These are phyloP conservation scores for Suhomyces tanzawaensis DNA, from an alignment of 805 yeast genomes.

Conservation along the genomic window DNA sequence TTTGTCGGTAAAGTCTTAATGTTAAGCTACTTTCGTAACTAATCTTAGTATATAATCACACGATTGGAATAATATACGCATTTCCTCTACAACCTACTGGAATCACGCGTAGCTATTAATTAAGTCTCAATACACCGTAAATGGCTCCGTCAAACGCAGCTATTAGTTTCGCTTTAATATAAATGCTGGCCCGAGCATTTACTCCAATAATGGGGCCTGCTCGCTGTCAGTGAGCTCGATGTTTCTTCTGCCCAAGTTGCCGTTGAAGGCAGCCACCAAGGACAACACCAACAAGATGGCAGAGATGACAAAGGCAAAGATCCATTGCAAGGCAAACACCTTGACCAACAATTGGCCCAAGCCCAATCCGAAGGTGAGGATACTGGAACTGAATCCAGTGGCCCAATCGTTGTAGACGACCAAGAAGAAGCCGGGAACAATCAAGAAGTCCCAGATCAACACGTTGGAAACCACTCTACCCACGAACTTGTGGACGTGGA, in stretches of 20 bases:
- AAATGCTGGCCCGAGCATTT: no score
- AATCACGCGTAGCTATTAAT: no score
- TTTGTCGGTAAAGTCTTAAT: no score
- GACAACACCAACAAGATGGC: slow-evolving; percentile 54
- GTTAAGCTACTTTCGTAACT: no score
- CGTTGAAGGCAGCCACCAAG: slow-evolving; percentile 43
- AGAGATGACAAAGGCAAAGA: slow-evolving; percentile 70
- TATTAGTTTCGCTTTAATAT: neutral
- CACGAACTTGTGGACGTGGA: slow-evolving; percentile 57
- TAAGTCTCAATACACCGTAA: no score
- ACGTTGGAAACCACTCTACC: slow-evolving; percentile 71
- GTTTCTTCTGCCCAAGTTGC: slow-evolving; percentile 14
- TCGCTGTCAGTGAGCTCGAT: slow-evolving; percentile 16
- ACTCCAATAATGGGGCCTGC: slow-evolving; percentile 38
- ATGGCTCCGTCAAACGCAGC: no score
- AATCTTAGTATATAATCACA: no score
- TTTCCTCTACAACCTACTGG: no score
- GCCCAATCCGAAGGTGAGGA: slow-evolving; percentile 63
- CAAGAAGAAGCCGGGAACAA: slow-evolving; percentile 60
- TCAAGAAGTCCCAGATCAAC: slow-evolving; percentile 72
- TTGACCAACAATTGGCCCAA: slow-evolving; percentile 67
- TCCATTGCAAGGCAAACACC: slow-evolving; percentile 80
- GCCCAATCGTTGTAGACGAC: slow-evolving; percentile 68
- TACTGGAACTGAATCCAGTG: slow-evolving; percentile 56
- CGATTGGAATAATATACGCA: no score